phyloP scores from a whole-genome alignment of 2,329 filamentous ascomycete species.

The Aspergillus pseudonomiae region DNA sequence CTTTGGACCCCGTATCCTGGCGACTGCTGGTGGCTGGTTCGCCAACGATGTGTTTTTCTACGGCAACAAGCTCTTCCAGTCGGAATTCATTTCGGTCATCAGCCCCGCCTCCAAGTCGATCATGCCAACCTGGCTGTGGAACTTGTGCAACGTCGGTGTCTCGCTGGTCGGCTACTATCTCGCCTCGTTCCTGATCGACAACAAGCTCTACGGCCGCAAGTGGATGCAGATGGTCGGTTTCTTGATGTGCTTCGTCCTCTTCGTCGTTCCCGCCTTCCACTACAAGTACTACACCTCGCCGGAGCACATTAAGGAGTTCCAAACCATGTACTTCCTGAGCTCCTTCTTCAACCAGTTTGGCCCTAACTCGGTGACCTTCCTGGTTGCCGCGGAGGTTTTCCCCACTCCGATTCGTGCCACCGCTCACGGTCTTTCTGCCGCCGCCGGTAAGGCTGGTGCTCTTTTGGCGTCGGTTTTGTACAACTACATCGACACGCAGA shows the following conservation, averaged over 20 bases:
- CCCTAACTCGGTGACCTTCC: conserved; percentile 94
- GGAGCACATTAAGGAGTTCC: conserved; percentile 80
- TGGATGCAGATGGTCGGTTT: conserved; percentile 96
- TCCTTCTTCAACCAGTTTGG: conserved; percentile 99
- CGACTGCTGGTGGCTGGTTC: conserved; percentile 89
- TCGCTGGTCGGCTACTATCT: conserved; percentile 87
- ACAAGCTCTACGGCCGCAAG: conserved; percentile 95
- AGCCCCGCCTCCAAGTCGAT: conserved; percentile 70
- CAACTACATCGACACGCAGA: conserved; percentile 87
- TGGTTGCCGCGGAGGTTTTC: conserved; percentile 95
- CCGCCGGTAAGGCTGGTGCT: conserved; percentile 84
- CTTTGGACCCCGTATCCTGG: conserved; percentile 84
- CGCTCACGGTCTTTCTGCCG: conserved; percentile 93
- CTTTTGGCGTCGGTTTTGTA: conserved; percentile 85
- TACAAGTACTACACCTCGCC: conserved; percentile 78
- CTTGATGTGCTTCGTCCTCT: conserved; percentile 89
- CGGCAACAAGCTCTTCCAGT: conserved; percentile 97
- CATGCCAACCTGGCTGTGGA: conserved; percentile 89
- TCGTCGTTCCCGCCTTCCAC: conserved; percentile 86
- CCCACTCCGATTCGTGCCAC: conserved; percentile 90
- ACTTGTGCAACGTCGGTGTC: conserved; percentile 86
- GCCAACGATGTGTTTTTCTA: conserved; percentile 99
- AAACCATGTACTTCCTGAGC: conserved; percentile 96
- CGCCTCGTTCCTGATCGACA: conserved; percentile 86
- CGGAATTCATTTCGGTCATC: conserved; percentile 83